These are phyloP conservation scores for Hypoxylon perforatum DNA, from an alignment of 495 filamentous ascomycete genomes.

Conservation along the genomic window DNA sequence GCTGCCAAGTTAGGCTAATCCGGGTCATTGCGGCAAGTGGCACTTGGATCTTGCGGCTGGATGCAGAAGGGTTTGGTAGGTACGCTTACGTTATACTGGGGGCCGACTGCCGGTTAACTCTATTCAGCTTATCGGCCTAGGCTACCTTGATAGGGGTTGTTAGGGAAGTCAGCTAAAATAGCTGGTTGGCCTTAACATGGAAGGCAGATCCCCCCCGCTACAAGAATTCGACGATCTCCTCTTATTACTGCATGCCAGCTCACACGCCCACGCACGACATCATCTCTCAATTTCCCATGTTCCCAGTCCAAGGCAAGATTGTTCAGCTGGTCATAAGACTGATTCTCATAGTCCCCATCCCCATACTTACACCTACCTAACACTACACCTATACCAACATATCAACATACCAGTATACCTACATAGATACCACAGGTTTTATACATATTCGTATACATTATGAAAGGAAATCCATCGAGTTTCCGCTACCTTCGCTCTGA, in stretches of 20 bases:
- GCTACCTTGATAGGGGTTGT: constrained; percentile 4
- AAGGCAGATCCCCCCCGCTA: constrained; percentile 20
- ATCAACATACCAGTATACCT: too few species aligned
- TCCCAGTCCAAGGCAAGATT: constrained; percentile 1
- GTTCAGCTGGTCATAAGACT: not conserved
- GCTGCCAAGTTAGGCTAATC: constrained; percentile 25
- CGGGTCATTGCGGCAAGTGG: constrained; percentile 25
- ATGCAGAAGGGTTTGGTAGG: not conserved
- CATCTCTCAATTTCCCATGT: constrained; percentile 12
- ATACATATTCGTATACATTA: constrained; percentile 1
- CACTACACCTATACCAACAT: too few species aligned
- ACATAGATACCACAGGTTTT: not conserved
- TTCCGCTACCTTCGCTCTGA: not conserved
- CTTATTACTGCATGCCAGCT: constrained; percentile 11
- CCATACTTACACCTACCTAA: too few species aligned
- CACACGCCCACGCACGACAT: constrained; percentile 14
- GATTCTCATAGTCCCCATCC: not conserved
- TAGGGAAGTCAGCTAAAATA: constrained; percentile 15
- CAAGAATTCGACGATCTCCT: constrained; percentile 13
- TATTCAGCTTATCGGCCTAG: too few species aligned
- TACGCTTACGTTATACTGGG: constrained; percentile 25
- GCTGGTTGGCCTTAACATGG: constrained; percentile 20
- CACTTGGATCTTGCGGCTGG: constrained; percentile 17
- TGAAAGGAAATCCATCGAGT: not conserved
- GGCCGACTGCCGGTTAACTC: constrained; percentile 6